Evolutionary conservation across 2,329 filamentous ascomycete species (phyloP), one percentile per base, ranked within the genome.

Genomic region (Mariannaea sp.): DNA sequence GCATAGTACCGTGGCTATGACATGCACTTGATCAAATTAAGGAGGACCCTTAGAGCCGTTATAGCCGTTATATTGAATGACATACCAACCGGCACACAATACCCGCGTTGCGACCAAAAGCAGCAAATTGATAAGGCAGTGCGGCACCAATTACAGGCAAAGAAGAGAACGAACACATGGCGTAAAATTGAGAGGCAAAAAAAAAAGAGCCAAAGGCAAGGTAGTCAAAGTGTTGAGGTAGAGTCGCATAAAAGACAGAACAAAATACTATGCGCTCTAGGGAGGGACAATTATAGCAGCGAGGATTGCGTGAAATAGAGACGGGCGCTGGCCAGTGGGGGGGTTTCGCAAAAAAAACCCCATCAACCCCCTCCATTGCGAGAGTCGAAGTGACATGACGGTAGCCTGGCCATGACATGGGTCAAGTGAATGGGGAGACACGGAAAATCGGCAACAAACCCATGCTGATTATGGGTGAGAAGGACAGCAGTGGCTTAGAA

Each of bases 1-100:
- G 32, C 13, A 20, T 14, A 22, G 22, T 24, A 5, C 22, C 5
- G 8, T 5, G 5, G 5, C 43, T 22, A 46, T 46, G 43, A 46
- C 43, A n/a, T n/a, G 43, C 35, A 17, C n/a, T 5, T 12, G n/a
- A 32, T 8, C 27, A 24, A 29, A 8, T 44, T 19, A 5, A 20
- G 41, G 30, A 16, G 13, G 22, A 22, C n/a, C 22, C n/a, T n/a
- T n/a, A n/a, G n/a, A n/a, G n/a, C n/a, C 9, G 16, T 17, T 41
- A 10, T 10, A 17, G n/a, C 24, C 22, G 39, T 7, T 4, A 27
- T 41, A 12, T 17, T 14, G 17, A 13, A 35, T 26, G 36, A 38
- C 47, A 29, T 20, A 29, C 29, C 36, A 14, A 32, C 30, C 39
- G 47, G 47, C 47, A 49, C 47, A 22, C 16, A 29, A 49, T 49